Conservation (phyloP, 2,329 filamentous ascomycete genomes). For the Bisporella sp. region DNA sequence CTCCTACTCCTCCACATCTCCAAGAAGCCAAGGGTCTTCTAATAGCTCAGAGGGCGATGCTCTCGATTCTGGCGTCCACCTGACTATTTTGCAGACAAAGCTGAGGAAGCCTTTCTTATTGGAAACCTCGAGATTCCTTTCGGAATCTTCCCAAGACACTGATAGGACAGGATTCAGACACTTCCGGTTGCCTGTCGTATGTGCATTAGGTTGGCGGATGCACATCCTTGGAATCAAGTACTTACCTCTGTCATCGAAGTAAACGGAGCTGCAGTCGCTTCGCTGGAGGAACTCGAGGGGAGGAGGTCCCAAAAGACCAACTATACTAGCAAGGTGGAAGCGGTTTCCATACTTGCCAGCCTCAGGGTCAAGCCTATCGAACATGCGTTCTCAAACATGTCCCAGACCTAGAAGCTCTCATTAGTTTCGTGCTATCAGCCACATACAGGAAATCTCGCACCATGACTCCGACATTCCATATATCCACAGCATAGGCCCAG, state of each 20-base stretch:
- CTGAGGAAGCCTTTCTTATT: slow-evolving; percentile 17
- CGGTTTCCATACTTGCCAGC: slow-evolving; percentile 16
- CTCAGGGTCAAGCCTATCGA: slow-evolving; percentile 16
- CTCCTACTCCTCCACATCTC: slow-evolving; percentile 1
- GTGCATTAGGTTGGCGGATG: slow-evolving; percentile 12
- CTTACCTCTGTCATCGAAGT: slow-evolving; percentile 22
- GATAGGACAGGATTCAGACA: slow-evolving; percentile 15
- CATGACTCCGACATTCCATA: slow-evolving; percentile 31
- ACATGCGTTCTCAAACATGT: slow-evolving; percentile 20
- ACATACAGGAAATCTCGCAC: slow-evolving; percentile 19
- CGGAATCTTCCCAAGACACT: slow-evolving; percentile 17
- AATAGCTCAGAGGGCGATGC: slow-evolving; percentile 15
- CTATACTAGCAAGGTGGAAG: slow-evolving; percentile 21
- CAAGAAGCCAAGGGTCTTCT: slow-evolving; percentile 17
- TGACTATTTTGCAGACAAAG: slow-evolving; percentile 18
- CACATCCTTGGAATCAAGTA: slow-evolving; percentile 8
- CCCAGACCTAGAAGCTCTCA: slow-evolving; percentile 18
- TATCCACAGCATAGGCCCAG: slow-evolving; percentile 29
- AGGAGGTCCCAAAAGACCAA: slow-evolving; percentile 22
- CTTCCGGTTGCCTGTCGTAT: slow-evolving; percentile 18
- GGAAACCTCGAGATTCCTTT: slow-evolving; percentile 14
- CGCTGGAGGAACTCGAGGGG: slow-evolving; percentile 21
- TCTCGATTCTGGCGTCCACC: slow-evolving; percentile 19
- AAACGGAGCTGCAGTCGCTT: slow-evolving; percentile 17
- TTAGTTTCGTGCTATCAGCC: slow-evolving; percentile 11